These are phyloP conservation scores for Aquilaria sinensis DNA, from an alignment of 345 rosid species.

Conservation along the genomic window DNA sequence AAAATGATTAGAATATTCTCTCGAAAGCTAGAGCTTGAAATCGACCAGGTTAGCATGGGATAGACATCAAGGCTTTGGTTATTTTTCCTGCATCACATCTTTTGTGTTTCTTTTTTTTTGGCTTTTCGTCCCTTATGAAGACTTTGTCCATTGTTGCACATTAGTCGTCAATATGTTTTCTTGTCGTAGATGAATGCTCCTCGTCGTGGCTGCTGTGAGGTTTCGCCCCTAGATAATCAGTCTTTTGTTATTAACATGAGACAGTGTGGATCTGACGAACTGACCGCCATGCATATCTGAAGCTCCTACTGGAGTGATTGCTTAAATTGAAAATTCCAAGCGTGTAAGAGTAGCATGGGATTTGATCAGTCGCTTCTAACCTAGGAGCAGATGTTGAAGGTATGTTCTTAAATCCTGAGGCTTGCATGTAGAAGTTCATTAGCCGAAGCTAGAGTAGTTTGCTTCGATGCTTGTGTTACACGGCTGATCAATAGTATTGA, in stretches of 20 bases:
- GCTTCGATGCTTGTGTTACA: no score
- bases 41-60: slow-evolving; percentile 47
- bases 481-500: no score
- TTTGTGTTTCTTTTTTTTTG: background rate
- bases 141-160: background rate
- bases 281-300: slow-evolving; percentile 56
- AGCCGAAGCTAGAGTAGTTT: no score
- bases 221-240: slow-evolving; percentile 37
- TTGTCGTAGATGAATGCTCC: slow-evolving; percentile 47
- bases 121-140: background rate
- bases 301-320: slow-evolving; percentile 8
- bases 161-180: background rate
- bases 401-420: no score
- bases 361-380: no score
- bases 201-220: slow-evolving; percentile 68
- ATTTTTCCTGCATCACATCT: background rate
- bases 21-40: slow-evolving; percentile 34
- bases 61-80: slow-evolving; percentile 2
- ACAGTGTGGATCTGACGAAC: slow-evolving; percentile 46
- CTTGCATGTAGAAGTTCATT: no score
- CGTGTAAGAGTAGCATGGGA: background rate
- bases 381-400: no score
- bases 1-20: slow-evolving; percentile 42
- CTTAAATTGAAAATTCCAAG: slow-evolving; percentile 5
- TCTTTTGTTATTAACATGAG: slow-evolving; percentile 51